Conservation (phyloP, 257 asterid species). For the Thymus quinquecostatus region DNA sequence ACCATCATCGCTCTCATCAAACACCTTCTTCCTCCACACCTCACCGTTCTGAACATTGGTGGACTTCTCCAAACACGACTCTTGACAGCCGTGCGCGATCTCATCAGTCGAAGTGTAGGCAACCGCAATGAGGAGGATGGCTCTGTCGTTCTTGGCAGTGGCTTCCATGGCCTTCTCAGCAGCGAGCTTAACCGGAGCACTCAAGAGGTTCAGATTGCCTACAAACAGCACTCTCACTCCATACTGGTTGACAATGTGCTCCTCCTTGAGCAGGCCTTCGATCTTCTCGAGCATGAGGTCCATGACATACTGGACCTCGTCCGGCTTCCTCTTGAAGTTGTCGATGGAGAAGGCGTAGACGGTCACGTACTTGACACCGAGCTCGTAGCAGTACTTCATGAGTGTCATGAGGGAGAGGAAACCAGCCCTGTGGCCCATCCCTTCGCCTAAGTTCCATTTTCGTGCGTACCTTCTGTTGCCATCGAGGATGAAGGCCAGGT, state of each 20-base stretch:
- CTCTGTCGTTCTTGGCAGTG: slow-evolving; percentile 47
- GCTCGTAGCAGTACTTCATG: slow-evolving; percentile 73
- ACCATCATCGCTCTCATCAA: neutral
- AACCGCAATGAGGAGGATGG: slow-evolving; percentile 54
- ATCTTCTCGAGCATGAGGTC: slow-evolving; percentile 77
- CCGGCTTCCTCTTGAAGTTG: slow-evolving; percentile 71
- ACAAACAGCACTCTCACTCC: slow-evolving; percentile 71
- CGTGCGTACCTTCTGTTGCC: slow-evolving; percentile 79
- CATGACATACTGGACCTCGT: slow-evolving; percentile 66
- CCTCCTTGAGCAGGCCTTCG: slow-evolving; percentile 65
- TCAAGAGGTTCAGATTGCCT: slow-evolving; percentile 65
- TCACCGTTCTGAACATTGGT: neutral
- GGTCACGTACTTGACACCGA: slow-evolving; percentile 63
- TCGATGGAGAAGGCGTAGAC: slow-evolving; percentile 84
- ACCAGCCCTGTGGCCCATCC: slow-evolving; percentile 77
- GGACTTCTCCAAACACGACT: slow-evolving; percentile 46
- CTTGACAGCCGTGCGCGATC: slow-evolving; percentile 58
- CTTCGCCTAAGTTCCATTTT: slow-evolving; percentile 52
- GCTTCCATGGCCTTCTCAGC: slow-evolving; percentile 71
- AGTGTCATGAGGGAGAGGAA: slow-evolving; percentile 64
- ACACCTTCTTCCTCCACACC: neutral
- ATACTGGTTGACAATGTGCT: slow-evolving; percentile 51
- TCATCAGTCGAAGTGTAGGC: slow-evolving; percentile 83
- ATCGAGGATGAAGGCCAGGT: slow-evolving; percentile 73
- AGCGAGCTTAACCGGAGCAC: slow-evolving; percentile 52